Evolutionary conservation across 495 filamentous ascomycete genomes (phyloP).

Genomic region (Hypoxylon fragiforme): DNA sequence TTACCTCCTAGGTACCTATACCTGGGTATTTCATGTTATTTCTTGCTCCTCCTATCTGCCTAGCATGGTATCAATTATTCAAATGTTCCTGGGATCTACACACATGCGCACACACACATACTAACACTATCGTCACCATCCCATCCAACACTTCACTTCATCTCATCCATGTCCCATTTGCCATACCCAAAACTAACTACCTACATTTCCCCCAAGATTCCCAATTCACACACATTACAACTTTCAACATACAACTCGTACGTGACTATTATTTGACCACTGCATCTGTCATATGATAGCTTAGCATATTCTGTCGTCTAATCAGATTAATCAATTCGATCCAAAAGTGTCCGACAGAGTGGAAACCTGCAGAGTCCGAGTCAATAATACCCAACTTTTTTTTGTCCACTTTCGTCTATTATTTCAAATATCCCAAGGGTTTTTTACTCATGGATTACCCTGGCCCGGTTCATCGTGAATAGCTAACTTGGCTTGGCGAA

Average conservation of each 20-base stretch:
- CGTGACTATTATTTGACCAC: too few species aligned
- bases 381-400: slow-evolving; percentile 14
- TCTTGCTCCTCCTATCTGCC: too few species aligned
- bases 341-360: slow-evolving; percentile 20
- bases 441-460: slow-evolving; percentile 33
- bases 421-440: slow-evolving; percentile 9
- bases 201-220: too few species aligned
- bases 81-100: too few species aligned
- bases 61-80: too few species aligned
- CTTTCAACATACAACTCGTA: too few species aligned
- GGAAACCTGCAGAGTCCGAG: slow-evolving; percentile 27
- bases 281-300: slow-evolving; percentile 1
- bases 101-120: background rate
- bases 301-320: background rate
- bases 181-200: too few species aligned
- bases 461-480: slow-evolving; percentile 29
- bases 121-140: background rate
- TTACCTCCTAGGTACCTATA: too few species aligned
- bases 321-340: slow-evolving; percentile 12
- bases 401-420: slow-evolving; percentile 25
- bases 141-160: background rate
- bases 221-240: too few species aligned
- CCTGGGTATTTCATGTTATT: too few species aligned
- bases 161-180: background rate
- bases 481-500: slow-evolving; percentile 28